Evolutionary conservation across 441 rosid genomes (phyloP).

Genomic region (Adansonia madagascariensis): DNA sequence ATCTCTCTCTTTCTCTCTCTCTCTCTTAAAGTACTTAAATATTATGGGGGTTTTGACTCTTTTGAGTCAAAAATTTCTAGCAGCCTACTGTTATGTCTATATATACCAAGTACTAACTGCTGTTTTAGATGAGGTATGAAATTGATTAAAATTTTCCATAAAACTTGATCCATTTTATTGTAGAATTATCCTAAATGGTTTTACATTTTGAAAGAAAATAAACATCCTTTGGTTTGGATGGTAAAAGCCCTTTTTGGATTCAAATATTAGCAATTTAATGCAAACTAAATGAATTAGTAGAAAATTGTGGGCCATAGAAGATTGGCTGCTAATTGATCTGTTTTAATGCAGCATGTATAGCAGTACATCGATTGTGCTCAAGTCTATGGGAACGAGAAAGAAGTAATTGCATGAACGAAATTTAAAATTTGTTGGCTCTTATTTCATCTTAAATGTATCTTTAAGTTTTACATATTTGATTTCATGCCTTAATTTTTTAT

Average conservation of each 20-base stretch:
- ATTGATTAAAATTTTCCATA: neutral
- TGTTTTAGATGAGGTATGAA: neutral
- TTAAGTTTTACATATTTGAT: neutral
- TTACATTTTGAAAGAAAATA: neutral
- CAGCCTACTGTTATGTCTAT: neutral
- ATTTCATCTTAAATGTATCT: neutral
- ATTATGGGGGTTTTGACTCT: neutral
- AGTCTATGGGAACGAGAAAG: constrained; percentile 54
- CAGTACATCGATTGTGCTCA: constrained; percentile 68
- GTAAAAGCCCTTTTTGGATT: neutral
- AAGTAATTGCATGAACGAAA: constrained; percentile 40
- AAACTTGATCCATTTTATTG: neutral
- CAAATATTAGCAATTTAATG: neutral
- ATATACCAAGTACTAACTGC: neutral
- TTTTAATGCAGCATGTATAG: constrained; percentile 50
- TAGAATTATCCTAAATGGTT: neutral
- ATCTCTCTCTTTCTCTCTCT: neutral
- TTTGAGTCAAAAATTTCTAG: neutral
- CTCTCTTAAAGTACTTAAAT: neutral
- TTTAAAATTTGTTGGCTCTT: neutral
- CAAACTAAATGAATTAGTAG: neutral
- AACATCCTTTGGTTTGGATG: neutral
- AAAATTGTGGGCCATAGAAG: neutral
- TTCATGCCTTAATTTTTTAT: neutral
- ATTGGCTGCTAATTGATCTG: neutral